Evolutionary conservation across 2,329 filamentous ascomycete genomes (phyloP), one percentile per base, ranked within the genome.

Genomic region (Juglanconis juglandina): DNA sequence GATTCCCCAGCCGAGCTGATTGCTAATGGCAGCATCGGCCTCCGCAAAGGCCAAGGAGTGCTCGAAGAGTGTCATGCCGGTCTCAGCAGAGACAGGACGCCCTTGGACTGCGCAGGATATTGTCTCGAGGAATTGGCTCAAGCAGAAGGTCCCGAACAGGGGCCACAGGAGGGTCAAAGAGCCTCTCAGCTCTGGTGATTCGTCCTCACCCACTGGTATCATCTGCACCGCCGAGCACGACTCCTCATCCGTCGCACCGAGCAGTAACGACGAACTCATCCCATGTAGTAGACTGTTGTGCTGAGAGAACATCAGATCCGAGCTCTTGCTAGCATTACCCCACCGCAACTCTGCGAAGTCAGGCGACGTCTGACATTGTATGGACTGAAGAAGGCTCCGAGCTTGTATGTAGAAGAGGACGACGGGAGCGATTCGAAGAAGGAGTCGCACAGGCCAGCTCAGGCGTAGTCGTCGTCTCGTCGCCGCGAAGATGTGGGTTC

Each of bases 1-100:
- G 1, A 86, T 68, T 0, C 88, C 86, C 73, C 92, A 85, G 11
- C 88, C 88, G 13, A 96, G 83, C 54, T 92, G 90, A 65, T 88
- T 90, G 67, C 87, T 88, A 50, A 97, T 87, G 65, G 93, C 90
- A 35, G 91, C 89, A 72, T 99, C 95, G 8, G 94, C 94, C 74
- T 99, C 95, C 10, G 94, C 92, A 76, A 98, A 99, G 2, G 94
- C 94, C 8, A 99, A 80, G 0, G 93, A 97, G 70, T 97, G 93
- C 72, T 99, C 95, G 68, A 98, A 96, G 2, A 97, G 84, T 0
- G 93, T 96, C 91, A 98, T 96, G 17, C 92, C 93, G 1, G 92
- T 96, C 75, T 98, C 95, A 0, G 91, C 89, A 64, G 90, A 85
- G 0, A 91, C 84, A 2, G 86, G 84, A 2, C 90, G 86, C 37